Base-by-base conservation (phyloP, 2,329 filamentous ascomycete species). In the Cryphonectria radicalis region DNA sequence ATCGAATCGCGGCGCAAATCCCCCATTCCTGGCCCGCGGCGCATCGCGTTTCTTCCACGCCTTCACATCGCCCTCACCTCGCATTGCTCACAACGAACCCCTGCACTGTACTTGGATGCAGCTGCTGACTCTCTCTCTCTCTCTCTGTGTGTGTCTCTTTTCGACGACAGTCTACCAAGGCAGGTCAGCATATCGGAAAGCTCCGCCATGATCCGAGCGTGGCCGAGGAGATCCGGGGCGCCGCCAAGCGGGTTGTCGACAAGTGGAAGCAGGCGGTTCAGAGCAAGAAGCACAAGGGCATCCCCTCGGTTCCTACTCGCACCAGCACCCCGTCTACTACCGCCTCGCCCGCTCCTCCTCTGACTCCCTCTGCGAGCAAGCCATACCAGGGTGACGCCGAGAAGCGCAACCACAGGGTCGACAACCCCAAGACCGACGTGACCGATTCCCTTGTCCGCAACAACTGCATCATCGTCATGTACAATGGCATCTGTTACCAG, bases 101-200 rank as follows among this genome's bases (percentile, higher is more conserved):
- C 46, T 22, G 25, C 17, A 53, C 46, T 10, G 32, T 32, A 53
- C 25, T 50, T 28, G 67, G 43, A 22, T 63, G 42, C 53, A 40
- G 2, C 22, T 63, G 62, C 55, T 65, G 37, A 70, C 64, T 53
- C n/a, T 50, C 7, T 50, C 46, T 50, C 5, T 50, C 43, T 46
- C 3, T 46, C 1, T 28, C 1, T 28, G 28, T 28, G 28, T 28
- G 37, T 13, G 37, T 40, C 43, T 42, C 28, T 70, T 17, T 13
- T 55, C 63, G 53, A 11, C 65, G 68, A 64, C 73, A 92, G 90
- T 87, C 92, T 59, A 98, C 95, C n/a, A 93, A 92, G 76, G 95
- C 97, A 67, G 96, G 96, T 76, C 91, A 97, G 75, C 90, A 92
- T 66, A 93, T 98, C 74, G 95, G 95, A 80, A 95, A 94, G 80